Evolutionary conservation across 164 flowering plant genomes (phyloP).

Genomic region (Nelumbo lutea): DNA sequence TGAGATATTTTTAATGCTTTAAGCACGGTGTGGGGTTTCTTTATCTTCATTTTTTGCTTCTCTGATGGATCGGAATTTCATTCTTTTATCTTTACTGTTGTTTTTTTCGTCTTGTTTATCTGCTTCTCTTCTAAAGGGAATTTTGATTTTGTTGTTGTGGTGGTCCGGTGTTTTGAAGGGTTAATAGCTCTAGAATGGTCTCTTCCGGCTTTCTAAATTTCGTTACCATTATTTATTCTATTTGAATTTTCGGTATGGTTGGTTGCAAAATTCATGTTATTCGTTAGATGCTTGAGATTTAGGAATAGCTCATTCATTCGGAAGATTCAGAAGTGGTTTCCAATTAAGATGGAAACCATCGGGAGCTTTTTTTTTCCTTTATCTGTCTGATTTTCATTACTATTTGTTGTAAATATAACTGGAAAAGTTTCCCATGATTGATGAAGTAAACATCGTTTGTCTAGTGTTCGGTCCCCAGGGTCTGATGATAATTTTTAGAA

Average conservation of each 20-base stretch:
- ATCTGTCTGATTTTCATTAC: too few species aligned
- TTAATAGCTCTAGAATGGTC: constrained; percentile 4
- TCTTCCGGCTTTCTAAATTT: neutral
- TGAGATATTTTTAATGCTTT: neutral
- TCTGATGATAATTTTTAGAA: too few species aligned
- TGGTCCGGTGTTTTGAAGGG: neutral
- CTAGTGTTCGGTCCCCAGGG: too few species aligned
- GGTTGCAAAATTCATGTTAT: too few species aligned
- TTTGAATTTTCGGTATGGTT: neutral
- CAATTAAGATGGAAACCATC: too few species aligned
- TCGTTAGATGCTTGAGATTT: too few species aligned
- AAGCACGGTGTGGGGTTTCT: neutral
- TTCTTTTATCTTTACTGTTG: neutral
- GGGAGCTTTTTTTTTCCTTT: too few species aligned
- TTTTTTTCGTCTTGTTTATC: neutral
- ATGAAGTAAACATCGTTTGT: too few species aligned
- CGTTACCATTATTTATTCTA: neutral
- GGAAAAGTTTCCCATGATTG: too few species aligned
- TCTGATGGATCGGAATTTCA: neutral
- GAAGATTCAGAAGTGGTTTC: too few species aligned
- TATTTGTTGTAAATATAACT: too few species aligned
- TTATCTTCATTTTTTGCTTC: neutral
- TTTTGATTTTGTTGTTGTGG: neutral
- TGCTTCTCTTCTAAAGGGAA: neutral
- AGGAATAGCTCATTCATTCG: too few species aligned